Percentiles rank a stretch among this genome's conserved stretches.
These are phyloP conservation scores for Euryodendron excelsum DNA, from an alignment of 148 eudicot species.

Conservation along the genomic window DNA sequence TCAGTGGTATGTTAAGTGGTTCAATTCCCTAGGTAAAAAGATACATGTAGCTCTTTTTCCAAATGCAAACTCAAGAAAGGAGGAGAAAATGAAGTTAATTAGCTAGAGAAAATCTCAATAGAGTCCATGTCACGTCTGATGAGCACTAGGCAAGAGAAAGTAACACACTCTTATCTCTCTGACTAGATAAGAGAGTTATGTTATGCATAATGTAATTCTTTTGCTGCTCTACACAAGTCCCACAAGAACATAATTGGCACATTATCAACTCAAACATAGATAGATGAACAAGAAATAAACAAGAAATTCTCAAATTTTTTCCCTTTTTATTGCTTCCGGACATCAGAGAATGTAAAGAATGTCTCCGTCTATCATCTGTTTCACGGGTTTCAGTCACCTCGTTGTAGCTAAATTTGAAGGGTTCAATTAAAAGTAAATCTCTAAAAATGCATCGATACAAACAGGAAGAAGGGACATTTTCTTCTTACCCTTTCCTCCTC, in stretches of 20 bases:
- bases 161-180: neutral
- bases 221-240: neutral
- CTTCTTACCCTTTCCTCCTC: constrained; percentile 59
- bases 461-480: neutral
- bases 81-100: no score
- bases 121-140: no score
- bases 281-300: neutral
- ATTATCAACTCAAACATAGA: neutral
- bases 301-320: neutral
- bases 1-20: no score
- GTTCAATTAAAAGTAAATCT: neutral
- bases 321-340: constrained; percentile 3
- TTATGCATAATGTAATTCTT: neutral
- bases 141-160: no score
- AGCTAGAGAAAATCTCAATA: no score
- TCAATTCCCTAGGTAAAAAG: no score
- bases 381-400: constrained; percentile 8
- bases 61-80: no score
- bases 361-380: neutral
- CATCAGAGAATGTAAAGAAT: constrained; percentile 11
- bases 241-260: neutral
- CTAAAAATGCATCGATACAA: constrained; percentile 2
- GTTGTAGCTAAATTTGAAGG: neutral
- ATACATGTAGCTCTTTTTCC: no score
- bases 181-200: neutral